Evolutionary conservation across 257 asterid species (phyloP).

Genomic region (Solanum gracilifrons): DNA sequence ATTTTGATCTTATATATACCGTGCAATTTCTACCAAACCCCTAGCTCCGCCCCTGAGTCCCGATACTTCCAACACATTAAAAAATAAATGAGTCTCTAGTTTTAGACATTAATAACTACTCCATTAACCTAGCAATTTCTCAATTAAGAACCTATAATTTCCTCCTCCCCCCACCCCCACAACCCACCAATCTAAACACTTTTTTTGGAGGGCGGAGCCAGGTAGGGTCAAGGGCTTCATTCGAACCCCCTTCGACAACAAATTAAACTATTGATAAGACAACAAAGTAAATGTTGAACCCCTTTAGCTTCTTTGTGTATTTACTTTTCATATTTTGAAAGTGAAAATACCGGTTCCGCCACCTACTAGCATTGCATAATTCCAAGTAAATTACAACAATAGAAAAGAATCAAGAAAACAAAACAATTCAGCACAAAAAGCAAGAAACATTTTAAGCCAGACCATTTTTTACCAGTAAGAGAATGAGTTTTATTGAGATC

Average conservation of each 20-base stretch:
- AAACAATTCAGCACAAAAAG: background rate
- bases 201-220: background rate
- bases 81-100: background rate
- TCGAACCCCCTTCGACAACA: background rate
- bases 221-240: background rate
- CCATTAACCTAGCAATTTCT: background rate
- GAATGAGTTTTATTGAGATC: conserved; percentile 11
- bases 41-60: background rate
- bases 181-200: background rate
- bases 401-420: background rate
- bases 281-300: background rate
- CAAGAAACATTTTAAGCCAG: background rate
- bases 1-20: background rate
- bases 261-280: background rate
- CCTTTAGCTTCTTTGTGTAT: background rate
- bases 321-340: background rate
- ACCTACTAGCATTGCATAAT: background rate
- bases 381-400: background rate
- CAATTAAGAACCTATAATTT: background rate
- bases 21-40: background rate
- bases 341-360: background rate
- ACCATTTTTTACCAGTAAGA: background rate
- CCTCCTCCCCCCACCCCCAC: background rate
- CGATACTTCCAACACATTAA: background rate
- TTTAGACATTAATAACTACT: background rate